These are phyloP conservation scores for Pyrenophora seminiperda DNA, from an alignment of 2,329 filamentous ascomycete genomes.

Conservation along the genomic window DNA sequence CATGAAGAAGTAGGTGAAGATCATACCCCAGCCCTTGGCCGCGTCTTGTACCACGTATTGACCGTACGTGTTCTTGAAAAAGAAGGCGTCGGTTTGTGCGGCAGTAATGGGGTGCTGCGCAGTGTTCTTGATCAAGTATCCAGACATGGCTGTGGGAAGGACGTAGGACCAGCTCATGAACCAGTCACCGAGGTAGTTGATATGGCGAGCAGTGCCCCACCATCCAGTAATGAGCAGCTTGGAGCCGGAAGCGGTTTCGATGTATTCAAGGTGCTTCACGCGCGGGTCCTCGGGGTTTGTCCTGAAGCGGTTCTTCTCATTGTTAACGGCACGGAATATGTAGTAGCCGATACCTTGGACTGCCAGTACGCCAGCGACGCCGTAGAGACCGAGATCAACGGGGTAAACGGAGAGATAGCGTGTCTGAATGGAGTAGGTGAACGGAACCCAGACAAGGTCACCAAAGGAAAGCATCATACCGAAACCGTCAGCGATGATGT, in stretches of 20 bases:
- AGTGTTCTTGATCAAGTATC: slow-evolving; percentile 70
- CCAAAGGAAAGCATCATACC: slow-evolving; percentile 95
- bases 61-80: slow-evolving; percentile 61
- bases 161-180: slow-evolving; percentile 90
- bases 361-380: slow-evolving; percentile 67
- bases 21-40: slow-evolving; percentile 80
- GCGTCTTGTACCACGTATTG: slow-evolving; percentile 72
- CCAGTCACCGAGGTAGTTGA: slow-evolving; percentile 97
- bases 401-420: slow-evolving; percentile 86
- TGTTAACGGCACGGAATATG: slow-evolving; percentile 93
- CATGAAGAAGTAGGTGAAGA: slow-evolving; percentile 93
- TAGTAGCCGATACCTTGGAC: slow-evolving; percentile 77
- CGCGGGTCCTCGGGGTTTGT: slow-evolving; percentile 81
- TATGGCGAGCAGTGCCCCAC: slow-evolving; percentile 91
- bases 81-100: slow-evolving; percentile 58
- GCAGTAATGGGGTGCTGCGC: slow-evolving; percentile 43
- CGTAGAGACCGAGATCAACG: slow-evolving; percentile 72
- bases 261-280: slow-evolving; percentile 80
- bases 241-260: slow-evolving; percentile 81
- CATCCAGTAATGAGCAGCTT: slow-evolving; percentile 83
- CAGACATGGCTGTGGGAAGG: slow-evolving; percentile 82
- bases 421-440: slow-evolving; percentile 82
- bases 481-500: slow-evolving; percentile 90
- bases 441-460: slow-evolving; percentile 91
- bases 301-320: slow-evolving; percentile 92